Evolutionary conservation across 129 eudicot genomes (phyloP).

Genomic region (Centrapalus pauciflorus): DNA sequence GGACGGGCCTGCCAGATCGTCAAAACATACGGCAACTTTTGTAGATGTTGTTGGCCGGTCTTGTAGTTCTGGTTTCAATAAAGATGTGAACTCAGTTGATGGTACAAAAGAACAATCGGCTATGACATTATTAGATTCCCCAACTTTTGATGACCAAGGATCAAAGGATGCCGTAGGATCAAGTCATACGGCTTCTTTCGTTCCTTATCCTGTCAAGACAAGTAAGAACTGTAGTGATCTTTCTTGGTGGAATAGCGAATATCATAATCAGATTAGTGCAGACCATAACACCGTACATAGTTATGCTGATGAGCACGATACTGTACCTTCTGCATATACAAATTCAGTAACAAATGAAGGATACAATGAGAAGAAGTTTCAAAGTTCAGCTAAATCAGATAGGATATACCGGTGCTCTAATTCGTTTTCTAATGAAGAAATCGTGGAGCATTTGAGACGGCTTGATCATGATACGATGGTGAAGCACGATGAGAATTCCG

Average conservation of each 20-base stretch:
- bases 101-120: slow-evolving; percentile 37
- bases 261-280: slow-evolving; percentile 25
- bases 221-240: slow-evolving; percentile 29
- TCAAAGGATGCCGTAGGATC: slow-evolving; percentile 22
- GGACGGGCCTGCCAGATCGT: slow-evolving; percentile 31
- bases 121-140: slow-evolving; percentile 22
- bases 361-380: slow-evolving; percentile 57
- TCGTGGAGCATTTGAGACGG: slow-evolving; percentile 80
- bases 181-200: slow-evolving; percentile 21
- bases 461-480: slow-evolving; percentile 42
- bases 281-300: slow-evolving; percentile 27
- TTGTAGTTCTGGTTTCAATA: slow-evolving; percentile 30
- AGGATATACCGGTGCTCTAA: slow-evolving; percentile 60
- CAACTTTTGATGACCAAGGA: slow-evolving; percentile 32
- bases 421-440: slow-evolving; percentile 83
- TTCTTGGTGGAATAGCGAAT: slow-evolving; percentile 23
- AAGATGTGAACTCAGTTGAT: slow-evolving; percentile 38
- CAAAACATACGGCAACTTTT: slow-evolving; percentile 53
- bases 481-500: slow-evolving; percentile 44
- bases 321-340: slow-evolving; percentile 26
- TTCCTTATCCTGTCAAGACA: slow-evolving; percentile 27
- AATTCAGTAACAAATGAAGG: slow-evolving; percentile 38
- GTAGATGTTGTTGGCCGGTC: slow-evolving; percentile 70
- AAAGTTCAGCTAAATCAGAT: slow-evolving; percentile 72
- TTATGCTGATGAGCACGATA: slow-evolving; percentile 36